These are phyloP conservation scores for Mycosphaerella sp. DNA, from an alignment of 2,329 filamentous ascomycete species.

Conservation along the genomic window DNA sequence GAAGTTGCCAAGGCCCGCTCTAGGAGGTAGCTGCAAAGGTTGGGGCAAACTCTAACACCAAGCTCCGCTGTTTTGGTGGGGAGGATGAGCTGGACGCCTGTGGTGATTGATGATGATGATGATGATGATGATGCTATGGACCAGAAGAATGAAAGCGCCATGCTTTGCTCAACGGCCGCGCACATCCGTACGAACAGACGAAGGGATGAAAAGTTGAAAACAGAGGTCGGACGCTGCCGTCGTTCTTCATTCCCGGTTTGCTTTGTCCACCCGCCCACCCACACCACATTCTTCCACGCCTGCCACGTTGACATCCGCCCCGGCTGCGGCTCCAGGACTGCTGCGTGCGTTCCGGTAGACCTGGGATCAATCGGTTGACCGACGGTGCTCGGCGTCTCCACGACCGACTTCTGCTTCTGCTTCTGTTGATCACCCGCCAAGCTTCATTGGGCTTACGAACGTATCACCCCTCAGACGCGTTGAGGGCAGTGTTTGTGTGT, in stretches of 20 bases:
- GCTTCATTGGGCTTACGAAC: background rate
- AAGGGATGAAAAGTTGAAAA: background rate
- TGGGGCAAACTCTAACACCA: slow-evolving; percentile 1
- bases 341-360: background rate
- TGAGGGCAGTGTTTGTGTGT: slow-evolving; percentile 3
- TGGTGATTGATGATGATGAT: background rate
- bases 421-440: background rate
- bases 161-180: background rate
- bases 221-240: background rate
- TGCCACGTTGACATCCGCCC: background rate
- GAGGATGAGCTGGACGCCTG: background rate
- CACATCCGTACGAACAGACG: background rate
- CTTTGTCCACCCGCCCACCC: background rate
- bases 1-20: background rate
- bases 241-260: background rate
- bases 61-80: background rate
- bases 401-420: background rate
- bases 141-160: background rate
- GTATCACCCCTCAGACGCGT: background rate
- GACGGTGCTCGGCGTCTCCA: background rate
- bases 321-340: background rate
- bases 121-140: background rate
- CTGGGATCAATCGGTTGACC: background rate
- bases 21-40: background rate
- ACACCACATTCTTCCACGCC: background rate